phyloP scores from a whole-genome alignment of 768 basidiomycete genomes.

The Calvatia gigantea region DNA sequence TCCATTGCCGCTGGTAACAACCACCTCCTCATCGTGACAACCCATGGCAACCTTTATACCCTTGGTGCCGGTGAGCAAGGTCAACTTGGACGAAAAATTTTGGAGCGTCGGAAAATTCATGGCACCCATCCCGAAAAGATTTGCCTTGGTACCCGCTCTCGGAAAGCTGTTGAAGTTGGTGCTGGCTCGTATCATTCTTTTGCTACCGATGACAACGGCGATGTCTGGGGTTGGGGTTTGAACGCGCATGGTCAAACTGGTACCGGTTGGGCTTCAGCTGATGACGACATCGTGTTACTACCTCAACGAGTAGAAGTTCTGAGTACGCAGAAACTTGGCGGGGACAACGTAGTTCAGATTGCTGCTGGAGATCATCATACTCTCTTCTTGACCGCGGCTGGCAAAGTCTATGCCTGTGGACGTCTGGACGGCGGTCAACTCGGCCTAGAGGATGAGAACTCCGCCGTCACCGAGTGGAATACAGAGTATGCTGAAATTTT shows the following conservation, averaged over 20 bases:
- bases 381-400: conserved; percentile 79
- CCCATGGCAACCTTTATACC: conserved; percentile 81
- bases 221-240: conserved; percentile 94
- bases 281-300: conserved; percentile 51
- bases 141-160: conserved; percentile 62
- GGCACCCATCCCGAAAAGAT: conserved; percentile 89
- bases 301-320: conserved; percentile 66
- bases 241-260: conserved; percentile 88
- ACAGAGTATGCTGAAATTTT: conserved; percentile 42
- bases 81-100: conserved; percentile 87
- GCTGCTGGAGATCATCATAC: conserved; percentile 86
- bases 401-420: conserved; percentile 85
- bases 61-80: conserved; percentile 91
- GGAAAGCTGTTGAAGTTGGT: conserved; percentile 63
- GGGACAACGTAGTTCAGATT: conserved; percentile 67
- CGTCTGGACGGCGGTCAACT: conserved; percentile 82
- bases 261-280: conserved; percentile 44
- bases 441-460: conserved; percentile 71
- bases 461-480: conserved; percentile 28
- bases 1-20: conserved; percentile 82
- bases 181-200: conserved; percentile 88
- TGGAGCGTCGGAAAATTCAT: conserved; percentile 84
- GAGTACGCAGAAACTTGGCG: conserved; percentile 55
- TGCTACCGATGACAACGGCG: conserved; percentile 79
- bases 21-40: conserved; percentile 86